Percentiles rank a stretch among this genome's conserved stretches.
Evolutionary conservation across 495 filamentous ascomycete species (phyloP).

Genomic region (Penicillium maclennaniae): DNA sequence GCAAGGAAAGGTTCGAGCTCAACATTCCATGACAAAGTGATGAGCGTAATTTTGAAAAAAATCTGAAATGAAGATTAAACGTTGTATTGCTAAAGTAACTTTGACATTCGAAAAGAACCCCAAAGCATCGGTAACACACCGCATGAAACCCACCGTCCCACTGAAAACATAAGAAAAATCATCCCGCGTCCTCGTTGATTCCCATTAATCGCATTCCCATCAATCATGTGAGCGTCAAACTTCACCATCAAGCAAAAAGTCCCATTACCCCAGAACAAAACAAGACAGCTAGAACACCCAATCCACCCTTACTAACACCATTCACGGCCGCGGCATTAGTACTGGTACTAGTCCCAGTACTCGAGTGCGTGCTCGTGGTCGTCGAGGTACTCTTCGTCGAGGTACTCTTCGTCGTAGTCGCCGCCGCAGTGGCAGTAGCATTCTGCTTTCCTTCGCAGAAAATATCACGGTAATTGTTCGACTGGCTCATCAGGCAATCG

Average conservation of each 20-base stretch:
- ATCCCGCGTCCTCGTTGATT: neutral
- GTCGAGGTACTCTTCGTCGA: slow-evolving; percentile 15
- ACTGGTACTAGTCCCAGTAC: slow-evolving; percentile 19
- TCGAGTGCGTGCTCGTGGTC: slow-evolving; percentile 21
- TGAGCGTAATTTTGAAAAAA: neutral
- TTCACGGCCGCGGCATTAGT: slow-evolving; percentile 20
- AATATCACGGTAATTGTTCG: slow-evolving; percentile 25
- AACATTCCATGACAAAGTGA: too few species aligned
- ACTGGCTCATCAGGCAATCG: slow-evolving; percentile 33
- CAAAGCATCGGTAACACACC: too few species aligned
- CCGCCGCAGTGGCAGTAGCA: slow-evolving; percentile 40
- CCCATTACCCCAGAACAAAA: slow-evolving; percentile 27
- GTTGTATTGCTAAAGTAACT: neutral
- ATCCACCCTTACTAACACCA: slow-evolving; percentile 23
- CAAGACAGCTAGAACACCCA: slow-evolving; percentile 38
- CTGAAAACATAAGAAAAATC: neutral
- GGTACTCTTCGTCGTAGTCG: slow-evolving; percentile 13
- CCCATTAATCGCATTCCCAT: too few species aligned
- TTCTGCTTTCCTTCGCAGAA: slow-evolving; percentile 36
- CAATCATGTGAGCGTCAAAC: neutral
- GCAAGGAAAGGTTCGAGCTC: neutral
- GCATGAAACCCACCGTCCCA: neutral
- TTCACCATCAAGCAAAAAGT: slow-evolving; percentile 16
- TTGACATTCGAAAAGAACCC: neutral
- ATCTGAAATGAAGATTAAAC: neutral